A percentile compares a stretch with the other conserved stretches of the same genome.
Conservation (phyloP, 371 early-diverging fungal genomes). For the Mycotypha africana region DNA sequence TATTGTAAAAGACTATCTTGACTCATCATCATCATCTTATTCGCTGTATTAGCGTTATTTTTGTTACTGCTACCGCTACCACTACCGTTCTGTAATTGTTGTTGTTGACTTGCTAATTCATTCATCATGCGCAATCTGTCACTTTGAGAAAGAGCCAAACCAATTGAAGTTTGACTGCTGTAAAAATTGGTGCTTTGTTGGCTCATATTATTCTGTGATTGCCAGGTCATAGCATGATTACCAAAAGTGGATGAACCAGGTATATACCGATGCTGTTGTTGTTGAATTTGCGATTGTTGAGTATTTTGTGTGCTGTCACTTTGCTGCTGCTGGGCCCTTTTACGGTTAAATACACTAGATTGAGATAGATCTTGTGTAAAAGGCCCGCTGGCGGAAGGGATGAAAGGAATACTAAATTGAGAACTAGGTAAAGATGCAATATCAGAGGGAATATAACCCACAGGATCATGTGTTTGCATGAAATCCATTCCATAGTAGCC, state of each 20-base stretch:
- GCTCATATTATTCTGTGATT: constrained; percentile 11
- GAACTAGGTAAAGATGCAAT: constrained; percentile 48
- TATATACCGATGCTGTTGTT: constrained; percentile 21
- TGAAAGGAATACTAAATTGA: constrained; percentile 59
- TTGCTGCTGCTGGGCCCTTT: constrained; percentile 18
- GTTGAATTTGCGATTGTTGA: no score
- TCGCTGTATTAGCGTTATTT: no score
- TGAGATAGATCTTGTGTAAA: constrained; percentile 68
- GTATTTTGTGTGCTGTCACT: constrained; percentile 10
- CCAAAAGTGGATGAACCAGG: constrained; percentile 38
- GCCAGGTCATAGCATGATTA: constrained; percentile 35
- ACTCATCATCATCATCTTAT: no score
- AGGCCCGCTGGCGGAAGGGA: constrained; percentile 60
- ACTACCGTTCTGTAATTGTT: no score
- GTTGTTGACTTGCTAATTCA: constrained; percentile 39
- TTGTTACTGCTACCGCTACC: no score
- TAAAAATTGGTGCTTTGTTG: constrained; percentile 35
- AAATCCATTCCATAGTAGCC: constrained; percentile 55
- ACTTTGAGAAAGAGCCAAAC: constrained; percentile 57
- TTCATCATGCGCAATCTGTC: constrained; percentile 61
- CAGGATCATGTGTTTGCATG: constrained; percentile 54
- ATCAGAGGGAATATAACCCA: constrained; percentile 57
- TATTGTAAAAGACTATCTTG: constrained; percentile 51
- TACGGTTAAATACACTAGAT: constrained; percentile 45
- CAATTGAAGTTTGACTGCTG: constrained; percentile 49